Evolutionary conservation across 768 basidiomycete species (phyloP).

Genomic region (Mycena metata): DNA sequence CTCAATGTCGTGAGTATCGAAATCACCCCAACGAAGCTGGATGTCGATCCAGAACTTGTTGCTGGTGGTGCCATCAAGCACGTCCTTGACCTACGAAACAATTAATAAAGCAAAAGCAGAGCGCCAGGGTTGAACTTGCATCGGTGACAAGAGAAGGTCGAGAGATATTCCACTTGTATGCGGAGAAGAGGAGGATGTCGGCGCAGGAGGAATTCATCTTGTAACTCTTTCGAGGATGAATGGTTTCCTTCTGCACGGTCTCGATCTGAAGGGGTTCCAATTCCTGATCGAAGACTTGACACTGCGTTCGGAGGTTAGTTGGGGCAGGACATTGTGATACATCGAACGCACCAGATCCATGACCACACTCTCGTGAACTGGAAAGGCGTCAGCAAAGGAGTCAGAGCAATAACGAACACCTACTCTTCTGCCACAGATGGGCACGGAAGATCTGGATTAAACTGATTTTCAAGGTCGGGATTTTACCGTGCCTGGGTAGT

Average conservation of each 20-base stretch:
- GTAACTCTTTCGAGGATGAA: slow-evolving; percentile 99
- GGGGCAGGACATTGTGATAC: neutral
- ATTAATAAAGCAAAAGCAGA: neutral
- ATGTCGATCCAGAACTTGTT: slow-evolving; percentile 99
- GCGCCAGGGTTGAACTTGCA: slow-evolving; percentile 56
- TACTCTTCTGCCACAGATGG: slow-evolving; percentile 99
- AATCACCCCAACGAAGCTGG: slow-evolving; percentile 97
- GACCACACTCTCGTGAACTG: slow-evolving; percentile 92
- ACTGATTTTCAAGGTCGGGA: slow-evolving; percentile 97
- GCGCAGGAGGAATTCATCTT: slow-evolving; percentile 99
- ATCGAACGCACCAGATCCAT: slow-evolving; percentile 79
- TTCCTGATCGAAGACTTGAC: slow-evolving; percentile 99
- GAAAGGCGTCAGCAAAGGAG: slow-evolving; percentile 31
- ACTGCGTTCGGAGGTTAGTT: slow-evolving; percentile 54
- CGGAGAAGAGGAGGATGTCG: slow-evolving; percentile 97
- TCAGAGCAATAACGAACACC: slow-evolving; percentile 52
- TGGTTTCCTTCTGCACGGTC: slow-evolving; percentile 99
- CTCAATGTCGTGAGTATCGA: slow-evolving; percentile 99
- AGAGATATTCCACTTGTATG: slow-evolving; percentile 98
- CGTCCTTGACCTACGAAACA: slow-evolving; percentile 82
- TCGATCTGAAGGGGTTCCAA: slow-evolving; percentile 98
- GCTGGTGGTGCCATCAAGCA: slow-evolving; percentile 96
- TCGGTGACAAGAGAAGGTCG: slow-evolving; percentile 96
- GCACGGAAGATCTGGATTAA: slow-evolving; percentile 99
- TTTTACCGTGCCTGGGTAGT: slow-evolving; percentile 89